A percentile compares a stretch with the other conserved stretches of the same genome.
Evolutionary conservation across 768 basidiomycete genomes (phyloP).

Genomic region (Hortiboletus flavorubellus): DNA sequence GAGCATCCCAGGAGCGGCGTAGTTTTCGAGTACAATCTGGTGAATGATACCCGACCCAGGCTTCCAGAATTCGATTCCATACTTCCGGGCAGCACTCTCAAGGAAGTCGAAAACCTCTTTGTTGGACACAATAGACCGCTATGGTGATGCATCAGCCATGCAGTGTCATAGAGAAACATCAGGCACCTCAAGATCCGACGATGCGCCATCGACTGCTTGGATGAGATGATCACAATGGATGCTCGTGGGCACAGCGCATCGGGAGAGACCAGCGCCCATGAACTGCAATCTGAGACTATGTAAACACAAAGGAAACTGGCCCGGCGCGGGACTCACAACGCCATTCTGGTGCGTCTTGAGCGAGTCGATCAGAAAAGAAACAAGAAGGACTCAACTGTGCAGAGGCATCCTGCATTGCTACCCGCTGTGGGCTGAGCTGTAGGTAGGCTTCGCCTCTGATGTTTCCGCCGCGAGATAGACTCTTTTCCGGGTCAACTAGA

Average conservation of each 20-base stretch:
- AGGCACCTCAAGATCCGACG: slow-evolving; percentile 74
- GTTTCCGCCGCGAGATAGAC: slow-evolving; percentile 58
- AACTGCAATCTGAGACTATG: slow-evolving; percentile 72
- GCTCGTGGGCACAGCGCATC: slow-evolving; percentile 82
- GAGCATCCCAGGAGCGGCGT: slow-evolving; percentile 91
- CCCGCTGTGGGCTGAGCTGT: slow-evolving; percentile 86
- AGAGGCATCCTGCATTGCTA: slow-evolving; percentile 96
- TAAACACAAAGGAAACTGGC: slow-evolving; percentile 4
- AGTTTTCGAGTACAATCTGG: slow-evolving; percentile 97
- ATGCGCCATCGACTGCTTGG: slow-evolving; percentile 87
- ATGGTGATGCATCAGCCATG: slow-evolving; percentile 1
- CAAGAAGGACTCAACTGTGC: slow-evolving; percentile 62
- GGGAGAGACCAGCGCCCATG: slow-evolving; percentile 89
- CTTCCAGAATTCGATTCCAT: slow-evolving; percentile 97
- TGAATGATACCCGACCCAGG: slow-evolving; percentile 93
- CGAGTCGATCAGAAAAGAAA: background rate
- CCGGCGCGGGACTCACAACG: slow-evolving; percentile 49
- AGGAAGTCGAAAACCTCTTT: slow-evolving; percentile 98
- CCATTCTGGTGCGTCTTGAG: slow-evolving; percentile 58
- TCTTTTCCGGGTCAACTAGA: slow-evolving; percentile 73
- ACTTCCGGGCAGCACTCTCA: slow-evolving; percentile 85
- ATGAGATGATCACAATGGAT: slow-evolving; percentile 99
- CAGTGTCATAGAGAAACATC: background rate
- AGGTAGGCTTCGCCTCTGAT: slow-evolving; percentile 87
- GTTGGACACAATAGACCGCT: slow-evolving; percentile 85